These are phyloP conservation scores for Coemansia sp. DNA, from an alignment of 192 early-diverging fungal species.

Conservation along the genomic window DNA sequence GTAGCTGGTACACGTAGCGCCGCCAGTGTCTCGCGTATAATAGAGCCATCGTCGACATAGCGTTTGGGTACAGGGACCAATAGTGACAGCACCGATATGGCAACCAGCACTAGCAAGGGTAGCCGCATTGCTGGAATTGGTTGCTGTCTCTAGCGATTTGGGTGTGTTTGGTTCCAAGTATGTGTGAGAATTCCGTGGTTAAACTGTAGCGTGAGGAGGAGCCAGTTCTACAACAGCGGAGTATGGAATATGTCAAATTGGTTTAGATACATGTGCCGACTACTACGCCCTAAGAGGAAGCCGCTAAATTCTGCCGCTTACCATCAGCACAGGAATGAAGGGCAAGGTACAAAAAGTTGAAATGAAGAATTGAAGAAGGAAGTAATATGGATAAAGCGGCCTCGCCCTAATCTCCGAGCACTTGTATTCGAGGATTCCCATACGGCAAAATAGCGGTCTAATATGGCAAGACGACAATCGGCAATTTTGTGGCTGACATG, in stretches of 20 bases:
- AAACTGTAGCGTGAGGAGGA: background rate
- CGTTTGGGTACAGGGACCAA: slow-evolving; percentile 33
- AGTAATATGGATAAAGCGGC: background rate
- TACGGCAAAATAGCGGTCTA: background rate
- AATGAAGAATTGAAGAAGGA: background rate
- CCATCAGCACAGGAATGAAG: background rate
- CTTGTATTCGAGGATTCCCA: background rate
- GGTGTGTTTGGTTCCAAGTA: background rate
- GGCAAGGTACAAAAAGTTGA: background rate
- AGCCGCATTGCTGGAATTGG: slow-evolving; percentile 27
- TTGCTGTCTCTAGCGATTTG: background rate
- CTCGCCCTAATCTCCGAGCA: background rate
- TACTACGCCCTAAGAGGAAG: background rate
- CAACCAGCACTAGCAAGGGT: slow-evolving; percentile 26
- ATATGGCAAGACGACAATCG: background rate
- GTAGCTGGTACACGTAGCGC: slow-evolving; percentile 17
- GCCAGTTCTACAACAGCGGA: background rate
- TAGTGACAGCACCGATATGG: slow-evolving; percentile 22
- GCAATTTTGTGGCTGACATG: background rate
- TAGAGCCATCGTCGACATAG: slow-evolving; percentile 26
- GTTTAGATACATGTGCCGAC: background rate
- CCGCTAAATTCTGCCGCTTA: background rate
- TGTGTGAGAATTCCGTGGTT: background rate
- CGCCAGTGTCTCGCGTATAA: slow-evolving; percentile 19
- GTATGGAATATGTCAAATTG: background rate